Conservation (phyloP, 106 monocot genomes). For the Platanthera guangdongensis region DNA sequence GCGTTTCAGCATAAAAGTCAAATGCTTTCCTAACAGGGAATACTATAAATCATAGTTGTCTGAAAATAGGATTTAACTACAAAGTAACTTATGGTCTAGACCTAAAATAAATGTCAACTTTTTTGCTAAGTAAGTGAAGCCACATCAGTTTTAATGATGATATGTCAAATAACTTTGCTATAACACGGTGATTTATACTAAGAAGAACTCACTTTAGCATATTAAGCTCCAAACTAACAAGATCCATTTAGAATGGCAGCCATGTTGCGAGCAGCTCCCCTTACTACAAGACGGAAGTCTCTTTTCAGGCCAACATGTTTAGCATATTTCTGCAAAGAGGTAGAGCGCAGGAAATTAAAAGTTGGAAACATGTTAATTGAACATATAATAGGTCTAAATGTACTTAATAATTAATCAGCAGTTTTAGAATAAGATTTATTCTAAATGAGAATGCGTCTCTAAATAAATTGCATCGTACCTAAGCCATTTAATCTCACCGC, state of each 20-base stretch:
- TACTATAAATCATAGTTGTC: too few relatives aligned
- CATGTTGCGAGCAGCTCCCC: conserved; percentile 97
- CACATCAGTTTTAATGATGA: neutral
- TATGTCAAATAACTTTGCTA: neutral
- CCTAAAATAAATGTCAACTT: neutral
- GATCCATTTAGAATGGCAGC: conserved; percentile 84
- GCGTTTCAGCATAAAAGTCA: too few relatives aligned
- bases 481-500: too few relatives aligned
- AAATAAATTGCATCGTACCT: too few relatives aligned
- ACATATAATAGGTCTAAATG: neutral
- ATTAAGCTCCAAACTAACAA: conserved; percentile 40
- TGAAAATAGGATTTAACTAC: too few relatives aligned
- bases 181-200: neutral
- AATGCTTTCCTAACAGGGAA: too few relatives aligned
- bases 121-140: neutral
- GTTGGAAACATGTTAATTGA: neutral
- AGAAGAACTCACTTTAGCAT: neutral
- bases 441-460: too few relatives aligned
- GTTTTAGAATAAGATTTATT: too few relatives aligned
- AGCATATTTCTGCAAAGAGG: conserved; percentile 70
- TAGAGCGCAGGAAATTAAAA: neutral
- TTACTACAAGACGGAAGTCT: conserved; percentile 92
- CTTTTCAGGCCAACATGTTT: conserved; percentile 94
- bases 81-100: too few relatives aligned
- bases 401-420: neutral